These are phyloP conservation scores for Aristolochia fimbriata DNA, from an alignment of 164 flowering plant species.

Conservation along the genomic window DNA sequence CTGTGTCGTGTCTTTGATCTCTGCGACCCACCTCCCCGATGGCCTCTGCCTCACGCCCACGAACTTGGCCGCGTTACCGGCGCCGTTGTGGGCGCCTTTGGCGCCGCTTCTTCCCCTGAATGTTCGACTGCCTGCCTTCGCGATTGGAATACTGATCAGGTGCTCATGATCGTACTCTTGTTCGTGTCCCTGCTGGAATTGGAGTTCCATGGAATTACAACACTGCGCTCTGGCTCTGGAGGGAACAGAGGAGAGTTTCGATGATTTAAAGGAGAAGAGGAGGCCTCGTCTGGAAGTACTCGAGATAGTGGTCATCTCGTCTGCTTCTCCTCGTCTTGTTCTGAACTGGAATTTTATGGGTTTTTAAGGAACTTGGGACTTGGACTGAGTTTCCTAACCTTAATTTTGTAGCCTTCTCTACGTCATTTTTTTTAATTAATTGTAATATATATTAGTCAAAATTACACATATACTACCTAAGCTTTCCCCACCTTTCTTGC, in stretches of 20 bases:
- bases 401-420: constrained; percentile 3
- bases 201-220: constrained; percentile 37
- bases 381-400: constrained; percentile 28
- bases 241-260: constrained; percentile 6
- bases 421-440: neutral
- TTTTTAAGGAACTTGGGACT: constrained; percentile 6
- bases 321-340: constrained; percentile 18
- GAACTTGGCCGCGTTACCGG: constrained; percentile 30
- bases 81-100: constrained; percentile 16
- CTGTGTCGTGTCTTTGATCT: constrained; percentile 79
- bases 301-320: constrained; percentile 2
- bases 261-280: constrained; percentile 10
- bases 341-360: constrained; percentile 9
- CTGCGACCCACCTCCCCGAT: constrained; percentile 89
- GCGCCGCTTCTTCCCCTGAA: constrained; percentile 38
- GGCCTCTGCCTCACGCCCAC: constrained; percentile 83
- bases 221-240: neutral
- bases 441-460: neutral
- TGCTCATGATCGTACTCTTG: neutral
- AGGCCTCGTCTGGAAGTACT: constrained; percentile 7
- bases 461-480: neutral
- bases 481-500: neutral
- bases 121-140: constrained; percentile 22
- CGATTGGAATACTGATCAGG: constrained; percentile 7
- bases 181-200: constrained; percentile 20